phyloP scores from a whole-genome alignment of 768 basidiomycete genomes.

The Cystofilobasidium bisporidii region DNA sequence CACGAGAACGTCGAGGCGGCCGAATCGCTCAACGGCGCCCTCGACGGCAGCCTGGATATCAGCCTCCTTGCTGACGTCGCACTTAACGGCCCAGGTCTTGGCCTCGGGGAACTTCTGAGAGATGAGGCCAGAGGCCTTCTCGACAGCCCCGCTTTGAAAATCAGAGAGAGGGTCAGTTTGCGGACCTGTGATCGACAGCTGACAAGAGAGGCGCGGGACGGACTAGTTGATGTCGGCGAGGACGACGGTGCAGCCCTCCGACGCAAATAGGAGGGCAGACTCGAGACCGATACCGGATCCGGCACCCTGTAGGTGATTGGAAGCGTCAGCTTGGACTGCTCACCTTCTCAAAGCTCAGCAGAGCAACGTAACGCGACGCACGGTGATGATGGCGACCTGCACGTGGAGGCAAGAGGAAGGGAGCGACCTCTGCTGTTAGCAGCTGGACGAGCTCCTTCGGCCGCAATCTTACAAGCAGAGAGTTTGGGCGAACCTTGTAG shows the following conservation, averaged over 20 bases:
- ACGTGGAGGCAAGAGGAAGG: not conserved
- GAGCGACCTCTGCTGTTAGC: not conserved
- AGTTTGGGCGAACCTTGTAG: conserved; percentile 8
- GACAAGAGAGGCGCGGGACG: not conserved
- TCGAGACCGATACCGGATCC: conserved; percentile 78
- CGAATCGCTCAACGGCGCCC: conserved; percentile 68
- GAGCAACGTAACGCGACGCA: not conserved
- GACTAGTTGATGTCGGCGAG: conserved; percentile 74
- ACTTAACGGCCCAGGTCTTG: conserved; percentile 53
- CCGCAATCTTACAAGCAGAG: not conserved
- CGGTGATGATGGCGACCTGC: conserved; percentile 24
- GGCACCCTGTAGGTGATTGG: conserved; percentile 11
- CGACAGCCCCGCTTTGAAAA: conserved; percentile 47
- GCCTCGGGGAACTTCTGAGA: conserved; percentile 57
- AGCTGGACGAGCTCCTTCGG: not conserved
- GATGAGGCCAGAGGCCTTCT: conserved; percentile 59
- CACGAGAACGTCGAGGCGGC: conserved; percentile 92
- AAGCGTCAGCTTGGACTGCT: too few species aligned
- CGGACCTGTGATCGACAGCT: not conserved
- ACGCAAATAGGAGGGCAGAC: conserved; percentile 86
- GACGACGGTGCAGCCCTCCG: conserved; percentile 83
- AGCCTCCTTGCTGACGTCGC: conserved; percentile 79
- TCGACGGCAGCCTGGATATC: conserved; percentile 78
- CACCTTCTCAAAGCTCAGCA: not conserved
- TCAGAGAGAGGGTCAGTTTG: not conserved